Evolutionary conservation across 768 basidiomycete genomes (phyloP), one percentile per base, ranked within the genome.

Genomic region (Ramaria sp.): DNA sequence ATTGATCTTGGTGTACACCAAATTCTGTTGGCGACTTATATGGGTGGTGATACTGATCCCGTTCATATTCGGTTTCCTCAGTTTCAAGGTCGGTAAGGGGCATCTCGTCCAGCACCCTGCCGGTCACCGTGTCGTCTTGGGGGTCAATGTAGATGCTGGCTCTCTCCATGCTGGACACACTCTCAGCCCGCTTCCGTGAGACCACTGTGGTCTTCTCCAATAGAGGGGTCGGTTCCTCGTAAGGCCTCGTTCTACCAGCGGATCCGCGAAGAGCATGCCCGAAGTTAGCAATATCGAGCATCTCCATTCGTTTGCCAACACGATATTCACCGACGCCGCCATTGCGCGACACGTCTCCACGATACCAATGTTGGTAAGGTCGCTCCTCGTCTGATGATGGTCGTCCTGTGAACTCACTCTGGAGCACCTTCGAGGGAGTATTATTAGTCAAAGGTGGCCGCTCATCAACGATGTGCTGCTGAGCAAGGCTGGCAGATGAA

Each of bases 351-450:
- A 88, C 79, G 62, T 92, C 89, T 1, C 89, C 89, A 50, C 89
- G 83, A 65, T 92, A 92, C 89, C 89, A 91, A 64, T 92, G 89
- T 63, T 91, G 88, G 59, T 84, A 91, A 0, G 88, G 88, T 13
- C 79, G 78, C 65, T 91, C 89, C 59, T 88, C 88, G 22, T 91
- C 88, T 24, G 71, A 77, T 4, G 87, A 88, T 12, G 75, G 71
- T 45, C 88, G 77, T 4, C 52, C 34, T 24, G 27, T 49, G 47
- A 43, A 11, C 41, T 45, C 48, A n/a, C 42, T 37, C 24, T 50
- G 24, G n/a, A 33, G 22, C 7, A 20, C 55, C 20, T 24, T 59
- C 41, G 33, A 59, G 42, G 27, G 20, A 20, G 51, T 33, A 10
- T 24, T 30, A 10, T 37, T 58, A 19, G 24, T 30, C 13, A 43